phyloP scores from a whole-genome alignment of 1,139 yeast genomes.

The Pichiaceae sp. region DNA sequence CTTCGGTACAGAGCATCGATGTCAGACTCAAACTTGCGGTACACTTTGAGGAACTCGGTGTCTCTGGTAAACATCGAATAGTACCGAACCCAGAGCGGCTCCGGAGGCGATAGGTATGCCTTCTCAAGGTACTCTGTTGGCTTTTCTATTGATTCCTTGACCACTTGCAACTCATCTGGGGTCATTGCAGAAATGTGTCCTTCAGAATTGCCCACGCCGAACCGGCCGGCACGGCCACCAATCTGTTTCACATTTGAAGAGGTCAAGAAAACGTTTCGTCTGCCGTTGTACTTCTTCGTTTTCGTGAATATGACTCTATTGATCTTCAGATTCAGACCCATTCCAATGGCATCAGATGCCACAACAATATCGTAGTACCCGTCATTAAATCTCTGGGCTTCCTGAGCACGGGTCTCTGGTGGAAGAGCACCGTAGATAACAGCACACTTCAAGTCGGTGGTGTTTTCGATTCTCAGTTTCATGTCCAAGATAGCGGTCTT shows the following conservation, averaged over 20 bases:
- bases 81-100: conserved; percentile 48
- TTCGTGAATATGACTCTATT: conserved; percentile 70
- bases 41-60: conserved; percentile 35
- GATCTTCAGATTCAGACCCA: conserved; percentile 88
- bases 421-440: conserved; percentile 95
- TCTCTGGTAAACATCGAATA: conserved; percentile 45
- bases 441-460: conserved; percentile 64
- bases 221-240: conserved; percentile 96
- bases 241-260: conserved; percentile 78
- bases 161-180: conserved; percentile 32
- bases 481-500: conserved; percentile 59
- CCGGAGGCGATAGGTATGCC: conserved; percentile 69
- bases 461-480: conserved; percentile 56
- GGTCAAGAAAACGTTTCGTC: conserved; percentile 36
- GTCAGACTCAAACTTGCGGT: conserved; percentile 39
- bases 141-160: conserved; percentile 36
- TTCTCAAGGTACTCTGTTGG: conserved; percentile 39
- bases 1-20: conserved; percentile 22
- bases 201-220: conserved; percentile 26
- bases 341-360: conserved; percentile 96
- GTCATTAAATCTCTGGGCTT: conserved; percentile 68
- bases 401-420: conserved; percentile 85
- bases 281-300: conserved; percentile 65
- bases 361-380: conserved; percentile 74
- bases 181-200: conserved; percentile 59